Percentiles rank a stretch among this genome's conserved stretches.
Evolutionary conservation across 192 early-diverging fungal genomes (phyloP).

Genomic region (Coemansia sp.): DNA sequence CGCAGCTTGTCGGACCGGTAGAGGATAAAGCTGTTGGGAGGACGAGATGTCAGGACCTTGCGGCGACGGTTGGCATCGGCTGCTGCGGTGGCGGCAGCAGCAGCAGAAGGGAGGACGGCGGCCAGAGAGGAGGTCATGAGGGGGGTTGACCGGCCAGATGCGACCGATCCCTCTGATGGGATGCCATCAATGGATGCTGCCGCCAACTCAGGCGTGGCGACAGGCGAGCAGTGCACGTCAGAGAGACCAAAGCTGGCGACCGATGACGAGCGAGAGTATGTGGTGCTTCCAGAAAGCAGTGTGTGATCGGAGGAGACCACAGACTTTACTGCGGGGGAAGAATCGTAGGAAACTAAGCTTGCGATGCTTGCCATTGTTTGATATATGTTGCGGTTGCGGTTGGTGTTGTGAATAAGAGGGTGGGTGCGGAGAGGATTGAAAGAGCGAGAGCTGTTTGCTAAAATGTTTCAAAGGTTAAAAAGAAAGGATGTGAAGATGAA

Average conservation of each 20-base stretch:
- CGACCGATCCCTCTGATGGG: conserved; percentile 8
- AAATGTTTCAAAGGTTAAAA: background rate
- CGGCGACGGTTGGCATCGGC: conserved; percentile 45
- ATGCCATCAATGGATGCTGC: background rate
- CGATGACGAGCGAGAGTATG: conserved; percentile 36
- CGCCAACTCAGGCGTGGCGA: conserved; percentile 11
- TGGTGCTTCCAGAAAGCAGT: conserved; percentile 10
- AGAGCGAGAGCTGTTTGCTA: background rate
- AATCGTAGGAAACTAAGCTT: conserved; percentile 43
- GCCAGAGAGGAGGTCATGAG: conserved; percentile 19
- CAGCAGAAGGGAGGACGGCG: conserved; percentile 29
- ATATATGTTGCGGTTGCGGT: conserved; percentile 7
- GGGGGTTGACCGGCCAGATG: conserved; percentile 33
- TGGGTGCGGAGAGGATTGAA: background rate
- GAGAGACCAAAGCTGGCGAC: conserved; percentile 27
- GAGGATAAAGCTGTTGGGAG: conserved; percentile 58
- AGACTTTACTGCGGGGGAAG: conserved; percentile 19
- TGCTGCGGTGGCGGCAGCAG: conserved; percentile 24
- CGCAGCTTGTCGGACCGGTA: conserved; percentile 58
- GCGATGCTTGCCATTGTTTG: conserved; percentile 49
- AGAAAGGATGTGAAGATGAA: background rate
- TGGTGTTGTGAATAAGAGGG: background rate
- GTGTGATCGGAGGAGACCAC: background rate
- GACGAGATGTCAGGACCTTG: conserved; percentile 57
- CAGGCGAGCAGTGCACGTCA: conserved; percentile 24